These are phyloP conservation scores for Nematocida sp. DNA, from an alignment of 371 early-diverging fungal species.

Conservation along the genomic window DNA sequence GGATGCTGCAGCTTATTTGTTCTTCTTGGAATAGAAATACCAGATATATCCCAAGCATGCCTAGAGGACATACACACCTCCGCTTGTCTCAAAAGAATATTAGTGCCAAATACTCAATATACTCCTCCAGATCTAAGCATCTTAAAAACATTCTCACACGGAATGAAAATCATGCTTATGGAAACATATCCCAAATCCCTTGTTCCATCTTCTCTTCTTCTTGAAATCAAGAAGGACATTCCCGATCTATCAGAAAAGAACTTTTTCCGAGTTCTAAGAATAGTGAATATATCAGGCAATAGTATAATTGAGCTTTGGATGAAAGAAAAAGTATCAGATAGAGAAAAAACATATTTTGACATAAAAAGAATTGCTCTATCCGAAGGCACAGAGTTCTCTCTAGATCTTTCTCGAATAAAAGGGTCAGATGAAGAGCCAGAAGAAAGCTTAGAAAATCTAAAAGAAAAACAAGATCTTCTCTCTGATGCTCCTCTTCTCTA, in stretches of 20 bases:
- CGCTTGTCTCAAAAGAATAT: background rate
- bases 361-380: conserved; percentile 1
- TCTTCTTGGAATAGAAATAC: background rate
- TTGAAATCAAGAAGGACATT: background rate
- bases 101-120: too few species aligned
- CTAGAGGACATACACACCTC: background rate
- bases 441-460: background rate
- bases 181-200: conserved; percentile 15
- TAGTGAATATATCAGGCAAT: conserved; percentile 19
- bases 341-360: background rate
- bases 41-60: background rate
- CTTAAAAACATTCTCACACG: too few species aligned
- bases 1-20: background rate
- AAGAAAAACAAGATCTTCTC: background rate
- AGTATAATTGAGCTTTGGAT: background rate
- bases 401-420: conserved; percentile 32
- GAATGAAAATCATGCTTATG: conserved; percentile 11
- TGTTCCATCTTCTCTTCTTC: background rate
- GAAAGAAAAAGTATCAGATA: background rate
- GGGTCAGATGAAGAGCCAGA: background rate
- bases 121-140: too few species aligned
- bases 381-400: conserved; percentile 20
- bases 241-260: background rate
- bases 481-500: background rate
- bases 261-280: conserved; percentile 9